phyloP scores from a whole-genome alignment of 371 early-diverging fungal species.

The Lichtheimia ornata region DNA sequence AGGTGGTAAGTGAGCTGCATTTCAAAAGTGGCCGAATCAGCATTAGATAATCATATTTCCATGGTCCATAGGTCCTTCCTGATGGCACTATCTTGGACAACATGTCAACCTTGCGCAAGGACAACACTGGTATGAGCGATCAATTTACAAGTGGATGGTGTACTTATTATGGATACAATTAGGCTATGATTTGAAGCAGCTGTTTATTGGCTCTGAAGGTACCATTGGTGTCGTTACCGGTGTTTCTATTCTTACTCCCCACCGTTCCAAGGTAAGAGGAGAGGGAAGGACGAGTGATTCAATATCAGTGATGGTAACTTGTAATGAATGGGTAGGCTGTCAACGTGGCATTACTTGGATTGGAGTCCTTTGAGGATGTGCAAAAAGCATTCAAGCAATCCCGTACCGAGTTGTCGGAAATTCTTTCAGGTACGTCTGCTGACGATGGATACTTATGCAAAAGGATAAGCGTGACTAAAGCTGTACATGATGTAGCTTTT shows the following conservation, averaged over 20 bases:
- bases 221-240: conserved; percentile 90
- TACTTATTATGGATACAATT: not conserved
- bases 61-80: conserved; percentile 61
- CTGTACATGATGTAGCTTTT: conserved; percentile 62
- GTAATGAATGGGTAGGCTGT: conserved; percentile 40
- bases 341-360: conserved; percentile 82
- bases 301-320: not conserved
- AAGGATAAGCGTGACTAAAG: too few species aligned
- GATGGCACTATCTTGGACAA: conserved; percentile 87
- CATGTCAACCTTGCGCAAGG: conserved; percentile 76
- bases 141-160: not conserved
- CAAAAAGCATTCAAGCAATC: conserved; percentile 80
- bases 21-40: not conserved
- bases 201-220: conserved; percentile 94
- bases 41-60: conserved; percentile 11
- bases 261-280: conserved; percentile 29
- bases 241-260: conserved; percentile 74
- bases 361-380: conserved; percentile 76
- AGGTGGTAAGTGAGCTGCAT: conserved; percentile 56
- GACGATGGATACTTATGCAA: too few species aligned
- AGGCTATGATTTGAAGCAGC: conserved; percentile 91
- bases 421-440: conserved; percentile 70
- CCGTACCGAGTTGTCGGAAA: conserved; percentile 82
- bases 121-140: conserved; percentile 59
- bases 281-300: not conserved